These are phyloP conservation scores for Tulasnella calospora DNA, from an alignment of 768 basidiomycete species.

Conservation along the genomic window DNA sequence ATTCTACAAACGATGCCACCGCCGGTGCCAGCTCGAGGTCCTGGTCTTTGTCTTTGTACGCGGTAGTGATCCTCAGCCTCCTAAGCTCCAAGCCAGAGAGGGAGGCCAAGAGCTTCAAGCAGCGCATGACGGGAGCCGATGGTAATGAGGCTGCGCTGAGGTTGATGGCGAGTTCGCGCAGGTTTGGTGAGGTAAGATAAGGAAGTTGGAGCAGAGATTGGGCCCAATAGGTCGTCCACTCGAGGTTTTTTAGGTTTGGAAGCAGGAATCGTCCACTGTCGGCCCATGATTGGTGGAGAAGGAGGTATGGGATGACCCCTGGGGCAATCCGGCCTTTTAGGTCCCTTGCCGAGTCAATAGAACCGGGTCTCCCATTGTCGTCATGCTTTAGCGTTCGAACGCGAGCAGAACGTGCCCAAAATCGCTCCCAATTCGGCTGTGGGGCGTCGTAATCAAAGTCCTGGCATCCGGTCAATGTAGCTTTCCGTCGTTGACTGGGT, in stretches of 20 bases:
- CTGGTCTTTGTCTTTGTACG: too few species aligned
- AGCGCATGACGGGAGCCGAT: too few species aligned
- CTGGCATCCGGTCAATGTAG: neutral
- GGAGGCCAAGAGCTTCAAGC: too few species aligned
- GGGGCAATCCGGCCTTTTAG: neutral
- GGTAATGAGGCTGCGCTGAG: too few species aligned
- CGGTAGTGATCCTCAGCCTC: too few species aligned
- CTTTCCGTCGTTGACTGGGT: neutral
- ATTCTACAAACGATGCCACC: too few species aligned
- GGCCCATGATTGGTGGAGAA: neutral
- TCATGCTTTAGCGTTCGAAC: neutral
- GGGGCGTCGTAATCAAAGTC: neutral
- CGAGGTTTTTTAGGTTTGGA: neutral
- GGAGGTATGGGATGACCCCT: neutral
- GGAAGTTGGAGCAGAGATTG: neutral
- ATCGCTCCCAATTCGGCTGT: neutral
- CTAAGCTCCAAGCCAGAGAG: too few species aligned
- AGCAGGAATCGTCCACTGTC: neutral
- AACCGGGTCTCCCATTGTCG: neutral
- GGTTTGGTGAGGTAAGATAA: neutral
- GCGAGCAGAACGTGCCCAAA: neutral
- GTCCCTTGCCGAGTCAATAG: neutral
- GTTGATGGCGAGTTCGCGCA: neutral
- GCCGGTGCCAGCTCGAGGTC: too few species aligned
- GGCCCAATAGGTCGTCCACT: neutral